Percentiles rank a stretch among this genome's conserved stretches.
phyloP scores from a whole-genome alignment of 768 basidiomycete species.

The Tulasnella sp. region DNA sequence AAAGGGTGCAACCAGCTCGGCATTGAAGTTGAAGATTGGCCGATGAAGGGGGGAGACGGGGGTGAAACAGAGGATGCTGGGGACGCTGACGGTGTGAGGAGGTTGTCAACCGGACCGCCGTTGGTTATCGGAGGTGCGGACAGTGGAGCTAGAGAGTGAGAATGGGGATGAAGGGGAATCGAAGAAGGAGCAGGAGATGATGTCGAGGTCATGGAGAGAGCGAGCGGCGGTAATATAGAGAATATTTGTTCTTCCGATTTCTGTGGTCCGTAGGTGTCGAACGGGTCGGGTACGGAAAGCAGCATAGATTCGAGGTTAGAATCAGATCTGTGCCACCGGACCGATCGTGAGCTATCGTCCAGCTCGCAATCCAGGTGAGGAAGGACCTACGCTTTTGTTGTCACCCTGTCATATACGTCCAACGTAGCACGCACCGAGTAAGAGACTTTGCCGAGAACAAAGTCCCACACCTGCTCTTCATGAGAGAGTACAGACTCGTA shows the following conservation, averaged over 20 bases:
- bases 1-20: not conserved
- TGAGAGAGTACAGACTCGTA: slow-evolving; percentile 86
- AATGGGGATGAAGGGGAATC: not conserved
- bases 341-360: slow-evolving; percentile 9
- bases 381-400: slow-evolving; percentile 71
- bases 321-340: slow-evolving; percentile 58
- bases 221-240: slow-evolving; percentile 80
- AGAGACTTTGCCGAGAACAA: slow-evolving; percentile 74
- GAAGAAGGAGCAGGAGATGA: slow-evolving; percentile 18
- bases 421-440: slow-evolving; percentile 71
- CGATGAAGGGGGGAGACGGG: not conserved
- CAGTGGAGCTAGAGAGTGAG: not conserved
- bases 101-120: slow-evolving; percentile 14
- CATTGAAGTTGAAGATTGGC: not conserved
- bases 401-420: slow-evolving; percentile 86
- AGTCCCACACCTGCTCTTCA: slow-evolving; percentile 95
- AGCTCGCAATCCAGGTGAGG: slow-evolving; percentile 28
- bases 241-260: slow-evolving; percentile 89
- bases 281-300: slow-evolving; percentile 85
- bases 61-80: not conserved
- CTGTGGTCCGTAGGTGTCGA: slow-evolving; percentile 78
- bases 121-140: not conserved
- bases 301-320: slow-evolving; percentile 88
- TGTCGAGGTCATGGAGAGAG: slow-evolving; percentile 21
- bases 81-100: not conserved